Conservation (phyloP, 23 red algal genomes). For the Rhodosorus marinus region DNA sequence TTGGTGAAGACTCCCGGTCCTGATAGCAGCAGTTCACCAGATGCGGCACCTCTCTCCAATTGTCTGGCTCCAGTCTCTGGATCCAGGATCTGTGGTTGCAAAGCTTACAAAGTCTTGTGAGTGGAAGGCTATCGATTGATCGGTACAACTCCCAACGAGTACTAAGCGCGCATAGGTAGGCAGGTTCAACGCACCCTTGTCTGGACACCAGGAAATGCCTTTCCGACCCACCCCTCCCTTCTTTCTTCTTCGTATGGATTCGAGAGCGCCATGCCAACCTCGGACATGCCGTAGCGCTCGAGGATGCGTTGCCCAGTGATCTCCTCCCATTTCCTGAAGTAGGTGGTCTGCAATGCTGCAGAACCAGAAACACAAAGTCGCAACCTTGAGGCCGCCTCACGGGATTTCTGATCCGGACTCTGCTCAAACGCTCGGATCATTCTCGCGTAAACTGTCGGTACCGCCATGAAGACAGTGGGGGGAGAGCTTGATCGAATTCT, state of each 20-base stretch:
- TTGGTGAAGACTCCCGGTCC: constrained; percentile 48
- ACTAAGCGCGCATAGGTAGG: constrained; percentile 8
- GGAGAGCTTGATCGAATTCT: not conserved
- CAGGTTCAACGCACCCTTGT: constrained; percentile 5
- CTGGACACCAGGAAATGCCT: constrained; percentile 40
- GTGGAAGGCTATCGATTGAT: not conserved
- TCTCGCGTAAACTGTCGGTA: constrained; percentile 60
- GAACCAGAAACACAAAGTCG: constrained; percentile 71
- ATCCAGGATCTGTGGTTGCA: no score
- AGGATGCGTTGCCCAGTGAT: constrained; percentile 36
- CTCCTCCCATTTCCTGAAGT: constrained; percentile 24
- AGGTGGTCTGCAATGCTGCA: constrained; percentile 29
- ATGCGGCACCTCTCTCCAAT: not conserved
- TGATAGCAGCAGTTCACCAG: constrained; percentile 49
- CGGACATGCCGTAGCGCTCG: constrained; percentile 93
- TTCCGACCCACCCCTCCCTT: constrained; percentile 15
- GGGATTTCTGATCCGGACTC: constrained; percentile 13
- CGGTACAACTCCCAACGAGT: constrained; percentile 9
- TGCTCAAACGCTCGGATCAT: constrained; percentile 32
- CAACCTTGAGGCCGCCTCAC: constrained; percentile 27
- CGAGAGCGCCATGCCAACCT: constrained; percentile 43
- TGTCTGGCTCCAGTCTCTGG: constrained; percentile 17
- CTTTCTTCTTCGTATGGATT: constrained; percentile 22
- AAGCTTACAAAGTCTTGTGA: no score
- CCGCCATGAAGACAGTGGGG: constrained; percentile 78